Conservation (phyloP, 495 filamentous ascomycete species). For the Xylaria nigripes region DNA sequence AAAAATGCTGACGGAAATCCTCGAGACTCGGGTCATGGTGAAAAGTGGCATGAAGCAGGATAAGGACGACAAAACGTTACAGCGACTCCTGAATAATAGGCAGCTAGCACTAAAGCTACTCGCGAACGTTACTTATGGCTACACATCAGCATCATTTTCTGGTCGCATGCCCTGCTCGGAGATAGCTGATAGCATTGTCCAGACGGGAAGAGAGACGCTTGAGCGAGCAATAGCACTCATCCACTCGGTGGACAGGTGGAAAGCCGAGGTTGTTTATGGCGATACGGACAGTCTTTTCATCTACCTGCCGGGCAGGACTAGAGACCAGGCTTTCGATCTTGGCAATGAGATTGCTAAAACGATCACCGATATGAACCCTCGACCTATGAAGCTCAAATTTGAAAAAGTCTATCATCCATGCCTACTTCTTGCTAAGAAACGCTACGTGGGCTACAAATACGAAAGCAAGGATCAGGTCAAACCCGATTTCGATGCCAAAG, state of each 20-base stretch:
- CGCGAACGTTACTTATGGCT: slow-evolving; percentile 97
- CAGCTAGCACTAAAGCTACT: slow-evolving; percentile 95
- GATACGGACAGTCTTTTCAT: slow-evolving; percentile 98
- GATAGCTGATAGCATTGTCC: slow-evolving; percentile 96
- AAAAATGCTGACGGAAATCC: slow-evolving; percentile 92
- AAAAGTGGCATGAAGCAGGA: slow-evolving; percentile 95
- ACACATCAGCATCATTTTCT: slow-evolving; percentile 91
- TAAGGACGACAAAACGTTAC: slow-evolving; percentile 79
- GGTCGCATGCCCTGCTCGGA: slow-evolving; percentile 96
- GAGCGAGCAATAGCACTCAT: slow-evolving; percentile 92
- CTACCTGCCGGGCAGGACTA: slow-evolving; percentile 76
- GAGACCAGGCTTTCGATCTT: slow-evolving; percentile 83
- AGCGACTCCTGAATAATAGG: slow-evolving; percentile 85
- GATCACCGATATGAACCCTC: slow-evolving; percentile 83
- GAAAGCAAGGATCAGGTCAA: slow-evolving; percentile 67
- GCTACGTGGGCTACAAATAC: slow-evolving; percentile 97
- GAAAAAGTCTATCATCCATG: slow-evolving; percentile 98
- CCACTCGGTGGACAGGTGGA: slow-evolving; percentile 78
- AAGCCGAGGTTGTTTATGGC: slow-evolving; percentile 93
- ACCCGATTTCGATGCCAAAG: slow-evolving; percentile 95
- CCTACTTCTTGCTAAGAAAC: slow-evolving; percentile 89
- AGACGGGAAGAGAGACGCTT: slow-evolving; percentile 86
- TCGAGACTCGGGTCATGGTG: slow-evolving; percentile 96
- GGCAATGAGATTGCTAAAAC: slow-evolving; percentile 87
- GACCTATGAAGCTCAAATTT: slow-evolving; percentile 92